Evolutionary conservation across 2,329 filamentous ascomycete species (phyloP), one percentile per base, ranked within the genome.

Genomic region (Basipetospora sp.): DNA sequence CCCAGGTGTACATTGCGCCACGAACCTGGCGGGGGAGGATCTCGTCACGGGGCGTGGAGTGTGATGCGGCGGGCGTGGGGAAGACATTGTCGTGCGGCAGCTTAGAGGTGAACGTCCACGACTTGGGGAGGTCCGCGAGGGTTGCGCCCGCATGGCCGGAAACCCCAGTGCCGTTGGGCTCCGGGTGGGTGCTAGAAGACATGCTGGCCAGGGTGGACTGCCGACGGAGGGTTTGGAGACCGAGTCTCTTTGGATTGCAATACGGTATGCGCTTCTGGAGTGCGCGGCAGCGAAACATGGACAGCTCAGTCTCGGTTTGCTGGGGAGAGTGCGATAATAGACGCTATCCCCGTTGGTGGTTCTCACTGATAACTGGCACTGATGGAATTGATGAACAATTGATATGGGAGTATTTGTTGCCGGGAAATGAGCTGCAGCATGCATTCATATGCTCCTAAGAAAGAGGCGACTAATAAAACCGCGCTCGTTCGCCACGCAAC

Each of bases 1-100:
- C 86, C 67, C 79, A 98, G 8, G 87, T 93, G 59, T 83, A 98
- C 36, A 88, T 60, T 4, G 90, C 88, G 42, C 77, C 74, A 53
- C 79, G 84, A 29, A 98, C 90, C 55, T 85, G 68, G 34, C 87
- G 80, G 13, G 90, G 88, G 1, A 72, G 69, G 34, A 96, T 77
- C 26, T 78, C 63, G 40, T 80, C 70, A 49, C 88, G 76, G 1
- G 85, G 79, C 1, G 84, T 85, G 47, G 74, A 71, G 57, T 96
- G 84, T 1, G 88, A 94, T 42, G 71, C 69, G 43, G 76, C 70
- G 0, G 90, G 86, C 0, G 85, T 92, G 13, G 85, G 78, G 53
- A 82, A 94, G 19, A 71, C 60, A 9, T 77, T 57, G 52, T 98
- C 90, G 8, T 85, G 59, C 3, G 87, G 84, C 4, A 94, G 64